Conservation (phyloP, 495 filamentous ascomycete species). For the Penicillium parvum region DNA sequence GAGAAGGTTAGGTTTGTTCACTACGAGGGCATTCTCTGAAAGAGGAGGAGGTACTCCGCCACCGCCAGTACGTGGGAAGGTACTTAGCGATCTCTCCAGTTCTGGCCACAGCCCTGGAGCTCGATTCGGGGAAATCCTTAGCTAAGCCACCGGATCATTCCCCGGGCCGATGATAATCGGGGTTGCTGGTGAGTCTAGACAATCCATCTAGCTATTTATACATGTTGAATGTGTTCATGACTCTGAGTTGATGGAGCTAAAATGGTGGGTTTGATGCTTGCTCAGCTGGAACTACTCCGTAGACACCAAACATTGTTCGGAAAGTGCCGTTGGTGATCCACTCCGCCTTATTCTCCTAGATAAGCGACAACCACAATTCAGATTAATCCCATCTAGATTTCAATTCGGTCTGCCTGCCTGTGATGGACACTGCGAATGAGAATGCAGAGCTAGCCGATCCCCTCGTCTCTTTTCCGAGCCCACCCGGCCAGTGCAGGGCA, state of each 20-base stretch:
- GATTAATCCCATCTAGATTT: conserved; percentile 9
- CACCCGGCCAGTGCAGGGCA: conserved; percentile 9
- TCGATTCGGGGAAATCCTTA: conserved; percentile 11
- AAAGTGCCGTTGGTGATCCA: too few relatives aligned
- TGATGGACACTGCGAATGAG: conserved; percentile 14
- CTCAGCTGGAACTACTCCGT: neutral
- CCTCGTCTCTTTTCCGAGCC: conserved; percentile 8
- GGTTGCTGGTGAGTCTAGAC: conserved; percentile 10
- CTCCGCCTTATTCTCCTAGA: conserved; percentile 6
- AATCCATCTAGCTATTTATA: conserved; percentile 12
- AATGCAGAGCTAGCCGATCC: conserved; percentile 4
- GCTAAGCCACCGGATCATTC: conserved; percentile 13
- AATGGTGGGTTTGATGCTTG: neutral
- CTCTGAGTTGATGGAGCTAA: too few relatives aligned
- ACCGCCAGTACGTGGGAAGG: conserved; percentile 17
- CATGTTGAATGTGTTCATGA: conserved; percentile 3
- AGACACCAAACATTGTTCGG: too few relatives aligned
- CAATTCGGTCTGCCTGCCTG: conserved; percentile 9
- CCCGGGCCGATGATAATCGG: conserved; percentile 3
- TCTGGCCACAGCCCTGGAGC: conserved; percentile 15
- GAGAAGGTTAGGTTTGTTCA: conserved; percentile 1
- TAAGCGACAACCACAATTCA: conserved; percentile 8
- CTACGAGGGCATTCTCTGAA: too few relatives aligned
- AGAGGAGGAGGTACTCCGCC: conserved; percentile 33
- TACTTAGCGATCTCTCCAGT: conserved; percentile 12